Evolutionary conservation across 108 stramenopile genomes (phyloP), one percentile per base, ranked within the genome.

Genomic region (Cyclotella baltica): DNA sequence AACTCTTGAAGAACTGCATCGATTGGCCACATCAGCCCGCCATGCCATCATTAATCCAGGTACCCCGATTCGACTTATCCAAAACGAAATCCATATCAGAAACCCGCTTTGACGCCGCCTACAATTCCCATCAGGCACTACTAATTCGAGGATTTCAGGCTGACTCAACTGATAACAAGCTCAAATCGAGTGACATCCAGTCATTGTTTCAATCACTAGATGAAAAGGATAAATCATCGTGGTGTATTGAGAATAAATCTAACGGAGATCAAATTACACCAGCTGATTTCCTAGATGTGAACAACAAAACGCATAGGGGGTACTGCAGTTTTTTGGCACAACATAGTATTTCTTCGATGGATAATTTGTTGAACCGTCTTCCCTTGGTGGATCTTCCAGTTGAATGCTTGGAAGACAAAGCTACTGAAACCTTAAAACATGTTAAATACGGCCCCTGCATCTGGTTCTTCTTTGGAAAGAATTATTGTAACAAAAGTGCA

Each of bases 311-410:
- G 36, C 68, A 64, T 50, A 47, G 79, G 37, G 91, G 88, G 20
- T 96, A 96, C 68, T 93, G 94, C 74, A 93, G 92, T 56, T 96
- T 96, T 71, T 48, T 93, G 1, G 81, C 93, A 22, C 94, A 96
- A 74, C 78, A 93, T 30, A 90, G 90, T 65, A 40, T 71, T 13
- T 18, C 53, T 16, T 67, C 61, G 5, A 68, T 84, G 55, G 33
- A 80, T 37, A 57, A 62, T 16, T 48, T 84, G 53, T 36, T 95
- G 33, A 40, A 8, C 48, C 67, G 61, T 30, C 76, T 93, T 52
- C 92, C 92, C 0, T 53, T 93, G 36, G 71, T 72, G 1, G 64
- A 86, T 18, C 55, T 92, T 16, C 84, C 86, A 22, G 50, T 83
- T 51, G 6, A 28, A 13, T 22, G 2, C 4, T 61, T 72, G 20